Percentiles rank a stretch among this genome's conserved stretches.
phyloP scores from a whole-genome alignment of 306 rosid species.

The Pyrus bretschneideri region DNA sequence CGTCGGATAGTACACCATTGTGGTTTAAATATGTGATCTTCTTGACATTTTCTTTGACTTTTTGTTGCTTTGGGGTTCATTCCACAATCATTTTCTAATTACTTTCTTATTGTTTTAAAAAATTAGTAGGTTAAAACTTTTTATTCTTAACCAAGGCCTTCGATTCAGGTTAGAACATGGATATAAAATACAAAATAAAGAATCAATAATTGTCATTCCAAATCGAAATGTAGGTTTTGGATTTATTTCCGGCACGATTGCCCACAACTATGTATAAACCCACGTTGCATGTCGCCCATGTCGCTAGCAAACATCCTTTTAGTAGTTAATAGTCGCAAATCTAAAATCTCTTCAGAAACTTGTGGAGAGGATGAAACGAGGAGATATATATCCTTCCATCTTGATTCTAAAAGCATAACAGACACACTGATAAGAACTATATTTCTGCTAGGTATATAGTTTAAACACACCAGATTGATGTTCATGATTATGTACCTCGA shows the following conservation, averaged over 20 bases:
- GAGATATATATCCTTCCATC: neutral
- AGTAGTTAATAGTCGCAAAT: neutral
- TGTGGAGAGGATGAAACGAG: neutral
- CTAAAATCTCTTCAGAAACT: neutral
- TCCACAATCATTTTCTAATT: no score
- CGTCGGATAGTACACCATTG: no score
- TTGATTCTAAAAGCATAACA: neutral
- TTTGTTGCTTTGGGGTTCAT: no score
- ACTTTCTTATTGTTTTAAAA: neutral
- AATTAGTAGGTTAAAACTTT: neutral
- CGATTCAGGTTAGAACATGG: neutral
- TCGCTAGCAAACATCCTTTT: neutral
- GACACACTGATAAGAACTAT: neutral
- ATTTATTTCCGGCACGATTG: no score
- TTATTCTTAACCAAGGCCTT: neutral
- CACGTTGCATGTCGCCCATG: neutral
- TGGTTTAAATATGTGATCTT: no score
- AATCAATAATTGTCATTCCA: neutral
- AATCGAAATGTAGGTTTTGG: neutral
- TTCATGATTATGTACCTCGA: neutral
- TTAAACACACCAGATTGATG: neutral
- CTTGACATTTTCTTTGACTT: no score
- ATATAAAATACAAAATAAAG: neutral
- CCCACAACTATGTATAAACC: neutral
- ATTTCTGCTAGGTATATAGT: neutral